A percentile compares a stretch with the other conserved stretches of the same genome.
These are phyloP conservation scores for Flaveria linearis DNA, from an alignment of 129 eudicot genomes.

Conservation along the genomic window DNA sequence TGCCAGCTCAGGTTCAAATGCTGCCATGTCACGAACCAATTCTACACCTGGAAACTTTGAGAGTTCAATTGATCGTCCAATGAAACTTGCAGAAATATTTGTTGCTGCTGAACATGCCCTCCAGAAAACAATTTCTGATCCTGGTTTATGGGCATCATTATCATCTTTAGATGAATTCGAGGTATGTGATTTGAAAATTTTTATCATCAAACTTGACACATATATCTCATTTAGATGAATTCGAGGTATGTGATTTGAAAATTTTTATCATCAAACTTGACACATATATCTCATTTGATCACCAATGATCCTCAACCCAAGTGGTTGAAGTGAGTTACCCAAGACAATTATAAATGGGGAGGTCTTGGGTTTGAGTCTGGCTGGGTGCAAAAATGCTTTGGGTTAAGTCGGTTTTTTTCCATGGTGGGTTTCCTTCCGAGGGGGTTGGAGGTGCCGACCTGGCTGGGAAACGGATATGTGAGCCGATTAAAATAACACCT, in stretches of 20 bases:
- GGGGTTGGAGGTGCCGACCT: too few species aligned
- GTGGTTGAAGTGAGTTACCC: too few species aligned
- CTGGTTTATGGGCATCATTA: constrained; percentile 65
- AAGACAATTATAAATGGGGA: too few species aligned
- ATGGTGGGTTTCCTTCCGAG: too few species aligned
- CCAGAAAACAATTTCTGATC: constrained; percentile 66
- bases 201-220: constrained; percentile 4
- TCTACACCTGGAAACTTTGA: constrained; percentile 95
- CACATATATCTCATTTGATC: neutral
- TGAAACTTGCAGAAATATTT: constrained; percentile 87
- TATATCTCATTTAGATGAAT: constrained; percentile 52
- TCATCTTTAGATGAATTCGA: constrained; percentile 80
- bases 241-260: constrained; percentile 58
- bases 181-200: constrained; percentile 43
- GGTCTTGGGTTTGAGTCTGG: too few species aligned
- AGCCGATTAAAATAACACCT: too few species aligned
- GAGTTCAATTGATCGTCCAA: constrained; percentile 78
- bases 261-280: neutral
- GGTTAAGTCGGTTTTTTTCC: too few species aligned
- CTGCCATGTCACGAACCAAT: constrained; percentile 74
- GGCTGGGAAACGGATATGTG: too few species aligned
- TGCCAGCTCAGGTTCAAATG: constrained; percentile 68
- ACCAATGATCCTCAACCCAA: too few species aligned
- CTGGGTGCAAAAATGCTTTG: too few species aligned
- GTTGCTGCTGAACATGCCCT: constrained; percentile 97